Evolutionary conservation across 768 basidiomycete genomes (phyloP).

Genomic region (Agrocybe chaxingu): DNA sequence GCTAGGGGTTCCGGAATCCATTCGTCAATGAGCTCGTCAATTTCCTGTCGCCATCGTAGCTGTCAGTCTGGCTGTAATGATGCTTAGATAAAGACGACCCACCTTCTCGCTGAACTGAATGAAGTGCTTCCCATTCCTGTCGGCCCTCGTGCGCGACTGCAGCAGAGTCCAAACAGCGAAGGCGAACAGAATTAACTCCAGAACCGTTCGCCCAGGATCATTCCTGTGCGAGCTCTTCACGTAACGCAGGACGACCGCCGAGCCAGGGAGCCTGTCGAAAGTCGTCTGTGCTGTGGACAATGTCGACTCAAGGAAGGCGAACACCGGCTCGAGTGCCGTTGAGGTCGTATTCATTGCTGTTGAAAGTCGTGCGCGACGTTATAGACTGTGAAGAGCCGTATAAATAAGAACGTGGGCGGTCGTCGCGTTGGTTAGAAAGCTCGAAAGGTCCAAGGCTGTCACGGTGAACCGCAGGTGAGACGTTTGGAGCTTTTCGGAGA

Average conservation of each 20-base stretch:
- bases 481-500: too few species aligned
- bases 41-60: conserved; percentile 51
- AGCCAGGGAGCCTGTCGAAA: conserved; percentile 78
- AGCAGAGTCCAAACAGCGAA: conserved; percentile 91
- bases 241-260: conserved; percentile 82
- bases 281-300: conserved; percentile 57
- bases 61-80: neutral
- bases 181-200: conserved; percentile 84
- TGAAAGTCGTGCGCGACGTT: too few species aligned
- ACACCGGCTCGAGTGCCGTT: conserved; percentile 44
- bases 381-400: too few species aligned
- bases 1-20: conserved; percentile 88
- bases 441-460: too few species aligned
- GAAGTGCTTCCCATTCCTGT: conserved; percentile 82
- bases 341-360: conserved; percentile 27
- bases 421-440: too few species aligned
- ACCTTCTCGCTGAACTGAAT: conserved; percentile 92
- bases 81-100: conserved; percentile 11
- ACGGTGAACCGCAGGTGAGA: too few species aligned
- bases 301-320: conserved; percentile 62
- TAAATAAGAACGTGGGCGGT: too few species aligned
- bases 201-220: conserved; percentile 87
- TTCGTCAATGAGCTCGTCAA: conserved; percentile 94
- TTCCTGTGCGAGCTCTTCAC: conserved; percentile 94
- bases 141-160: conserved; percentile 85